phyloP scores from a whole-genome alignment of 1,284 basidiomycete genomes.

The Irpex sp. region DNA sequence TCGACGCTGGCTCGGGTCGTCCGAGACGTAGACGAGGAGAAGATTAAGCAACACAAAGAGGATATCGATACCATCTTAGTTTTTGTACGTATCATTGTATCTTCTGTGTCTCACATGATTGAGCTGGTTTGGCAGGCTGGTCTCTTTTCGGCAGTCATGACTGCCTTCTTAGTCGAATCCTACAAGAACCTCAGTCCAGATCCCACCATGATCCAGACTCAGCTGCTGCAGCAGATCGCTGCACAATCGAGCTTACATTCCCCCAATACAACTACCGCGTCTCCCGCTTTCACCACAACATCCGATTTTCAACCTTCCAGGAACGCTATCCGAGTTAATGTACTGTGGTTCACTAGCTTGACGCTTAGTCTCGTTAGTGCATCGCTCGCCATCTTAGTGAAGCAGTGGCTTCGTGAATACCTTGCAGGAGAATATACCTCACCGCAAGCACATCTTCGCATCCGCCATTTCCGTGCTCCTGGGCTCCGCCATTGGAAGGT shows the following conservation, averaged over 20 bases:
- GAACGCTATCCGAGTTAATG: conserved; percentile 7
- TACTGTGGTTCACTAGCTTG: conserved; percentile 17
- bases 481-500: conserved; percentile 12
- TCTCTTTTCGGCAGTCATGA: conserved; percentile 16
- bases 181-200: conserved; percentile 7
- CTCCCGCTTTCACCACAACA: not conserved
- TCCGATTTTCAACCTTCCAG: not conserved
- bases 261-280: no score
- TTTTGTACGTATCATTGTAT: conserved; percentile 8
- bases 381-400: conserved; percentile 17
- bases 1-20: not conserved
- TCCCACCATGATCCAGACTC: not conserved
- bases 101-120: not conserved
- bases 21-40: not conserved
- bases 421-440: not conserved
- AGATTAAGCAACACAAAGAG: not conserved
- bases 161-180: conserved; percentile 14
- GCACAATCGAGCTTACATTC: not conserved
- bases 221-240: conserved; percentile 2
- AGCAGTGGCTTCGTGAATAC: conserved; percentile 18
- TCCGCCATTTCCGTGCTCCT: conserved; percentile 11
- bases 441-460: conserved; percentile 5
- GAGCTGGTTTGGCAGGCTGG: conserved; percentile 9
- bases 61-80: conserved; percentile 15
- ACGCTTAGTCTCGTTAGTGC: conserved; percentile 16